Conservation (phyloP, 306 rosid genomes). For the Rubus idaeus region DNA sequence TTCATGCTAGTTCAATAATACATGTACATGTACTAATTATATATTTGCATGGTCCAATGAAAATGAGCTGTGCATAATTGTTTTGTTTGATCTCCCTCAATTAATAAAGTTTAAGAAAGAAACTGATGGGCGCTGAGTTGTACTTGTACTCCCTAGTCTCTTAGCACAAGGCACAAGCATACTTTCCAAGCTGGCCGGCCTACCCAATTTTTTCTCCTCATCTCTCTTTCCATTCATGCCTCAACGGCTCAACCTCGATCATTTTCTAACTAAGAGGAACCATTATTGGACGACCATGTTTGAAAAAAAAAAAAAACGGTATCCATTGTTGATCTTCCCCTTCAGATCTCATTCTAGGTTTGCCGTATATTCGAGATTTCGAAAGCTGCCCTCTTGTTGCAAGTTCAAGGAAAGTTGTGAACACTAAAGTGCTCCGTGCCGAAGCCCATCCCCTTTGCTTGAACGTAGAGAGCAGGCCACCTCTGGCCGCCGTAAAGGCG, state of each 20-base stretch:
- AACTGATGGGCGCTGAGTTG: slow-evolving; percentile 1
- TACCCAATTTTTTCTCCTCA: neutral
- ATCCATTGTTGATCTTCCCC: too few relatives aligned
- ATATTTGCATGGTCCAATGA: neutral
- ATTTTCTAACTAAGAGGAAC: neutral
- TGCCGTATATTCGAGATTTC: too few relatives aligned
- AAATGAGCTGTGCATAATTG: neutral
- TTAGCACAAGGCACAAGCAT: neutral
- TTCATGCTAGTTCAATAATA: neutral
- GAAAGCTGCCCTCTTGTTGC: too few relatives aligned
- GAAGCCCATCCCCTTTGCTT: too few relatives aligned
- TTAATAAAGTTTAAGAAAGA: neutral
- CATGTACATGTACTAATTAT: neutral
- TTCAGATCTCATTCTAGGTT: too few relatives aligned
- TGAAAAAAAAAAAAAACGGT: too few relatives aligned
- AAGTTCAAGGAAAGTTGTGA: too few relatives aligned
- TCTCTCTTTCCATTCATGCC: neutral
- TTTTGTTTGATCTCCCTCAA: neutral
- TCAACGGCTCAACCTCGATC: neutral
- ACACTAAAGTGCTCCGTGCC: too few relatives aligned
- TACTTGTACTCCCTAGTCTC: neutral
- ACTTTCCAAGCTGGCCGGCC: neutral
- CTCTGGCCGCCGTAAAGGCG: too few relatives aligned
- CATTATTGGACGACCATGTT: neutral
- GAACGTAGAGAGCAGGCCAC: too few relatives aligned